Conservation (phyloP, 176 grass and related monocot species). For the Dendrocalamus sinicus region DNA sequence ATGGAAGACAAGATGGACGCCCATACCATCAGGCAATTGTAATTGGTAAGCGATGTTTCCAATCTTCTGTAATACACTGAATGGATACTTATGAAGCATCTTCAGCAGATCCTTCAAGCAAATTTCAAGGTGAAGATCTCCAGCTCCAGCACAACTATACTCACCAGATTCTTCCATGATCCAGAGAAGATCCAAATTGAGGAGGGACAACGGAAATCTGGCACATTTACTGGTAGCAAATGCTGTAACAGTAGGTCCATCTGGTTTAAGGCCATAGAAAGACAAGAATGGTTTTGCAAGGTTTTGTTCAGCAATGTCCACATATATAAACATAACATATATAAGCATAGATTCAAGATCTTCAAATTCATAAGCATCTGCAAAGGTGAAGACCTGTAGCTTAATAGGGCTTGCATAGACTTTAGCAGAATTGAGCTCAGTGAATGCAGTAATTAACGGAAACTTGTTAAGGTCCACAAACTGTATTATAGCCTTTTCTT, state of each 20-base stretch:
- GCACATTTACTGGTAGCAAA: conserved; percentile 68
- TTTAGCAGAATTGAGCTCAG: conserved; percentile 80
- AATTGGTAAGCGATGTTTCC: too few relatives aligned
- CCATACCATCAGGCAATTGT: too few relatives aligned
- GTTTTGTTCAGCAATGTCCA: conserved; percentile 86
- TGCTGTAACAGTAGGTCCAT: conserved; percentile 73
- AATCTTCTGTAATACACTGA: too few relatives aligned
- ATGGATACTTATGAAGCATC: too few relatives aligned
- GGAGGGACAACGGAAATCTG: conserved; percentile 22
- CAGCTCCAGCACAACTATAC: too few relatives aligned
- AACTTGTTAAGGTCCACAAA: conserved; percentile 92
- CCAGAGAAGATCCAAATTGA: too few relatives aligned
- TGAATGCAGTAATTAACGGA: conserved; percentile 80
- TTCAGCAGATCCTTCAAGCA: too few relatives aligned
- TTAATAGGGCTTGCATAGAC: conserved; percentile 91
- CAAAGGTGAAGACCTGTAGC: conserved; percentile 83
- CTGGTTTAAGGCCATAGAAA: conserved; percentile 82
- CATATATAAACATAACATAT: conserved; percentile 85
- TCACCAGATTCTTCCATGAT: too few relatives aligned
- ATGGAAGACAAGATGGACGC: too few relatives aligned
- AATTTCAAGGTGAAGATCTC: too few relatives aligned
- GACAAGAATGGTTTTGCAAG: conserved; percentile 94
- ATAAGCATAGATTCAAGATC: conserved; percentile 58
- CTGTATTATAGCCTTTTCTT: conserved; percentile 70
- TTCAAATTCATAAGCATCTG: conserved; percentile 80